A percentile compares a stretch with the other conserved stretches of the same genome.
phyloP scores from a whole-genome alignment of 2,329 filamentous ascomycete species.

The Aspergillus sp. region DNA sequence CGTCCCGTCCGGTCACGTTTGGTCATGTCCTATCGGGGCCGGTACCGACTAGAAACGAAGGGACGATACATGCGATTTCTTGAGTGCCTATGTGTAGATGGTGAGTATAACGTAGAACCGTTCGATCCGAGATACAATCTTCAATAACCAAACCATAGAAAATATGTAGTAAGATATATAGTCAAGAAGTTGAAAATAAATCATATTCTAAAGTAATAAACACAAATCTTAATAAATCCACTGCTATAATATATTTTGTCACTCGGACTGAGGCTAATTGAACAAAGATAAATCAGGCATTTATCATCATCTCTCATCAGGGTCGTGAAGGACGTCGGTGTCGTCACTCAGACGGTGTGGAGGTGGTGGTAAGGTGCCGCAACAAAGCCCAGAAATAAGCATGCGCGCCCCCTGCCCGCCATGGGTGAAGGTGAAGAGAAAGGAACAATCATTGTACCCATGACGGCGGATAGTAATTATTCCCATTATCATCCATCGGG shows the following conservation, averaged over 20 bases:
- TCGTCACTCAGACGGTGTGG: constrained; percentile 36
- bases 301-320: constrained; percentile 48
- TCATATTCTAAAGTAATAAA: neutral
- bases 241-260: constrained; percentile 32
- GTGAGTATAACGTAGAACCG: no score
- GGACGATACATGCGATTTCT: no score
- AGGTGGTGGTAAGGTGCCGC: constrained; percentile 39
- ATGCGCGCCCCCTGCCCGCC: constrained; percentile 8
- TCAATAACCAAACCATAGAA: no score
- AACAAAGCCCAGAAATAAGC: constrained; percentile 23
- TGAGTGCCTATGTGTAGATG: no score
- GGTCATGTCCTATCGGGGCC: no score
- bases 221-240: constrained; percentile 27
- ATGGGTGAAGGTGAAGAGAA: neutral
- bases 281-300: constrained; percentile 35
- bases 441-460: constrained; percentile 27
- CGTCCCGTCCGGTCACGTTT: no score
- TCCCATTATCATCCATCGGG: constrained; percentile 28
- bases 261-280: constrained; percentile 32
- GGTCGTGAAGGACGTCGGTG: constrained; percentile 36
- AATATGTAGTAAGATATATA: no score
- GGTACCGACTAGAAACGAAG: no score
- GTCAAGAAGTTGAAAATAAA: neutral
- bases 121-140: no score
- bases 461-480: constrained; percentile 28